phyloP scores from a whole-genome alignment of 2,329 filamentous ascomycete genomes.

The Clonostachys byssicola region DNA sequence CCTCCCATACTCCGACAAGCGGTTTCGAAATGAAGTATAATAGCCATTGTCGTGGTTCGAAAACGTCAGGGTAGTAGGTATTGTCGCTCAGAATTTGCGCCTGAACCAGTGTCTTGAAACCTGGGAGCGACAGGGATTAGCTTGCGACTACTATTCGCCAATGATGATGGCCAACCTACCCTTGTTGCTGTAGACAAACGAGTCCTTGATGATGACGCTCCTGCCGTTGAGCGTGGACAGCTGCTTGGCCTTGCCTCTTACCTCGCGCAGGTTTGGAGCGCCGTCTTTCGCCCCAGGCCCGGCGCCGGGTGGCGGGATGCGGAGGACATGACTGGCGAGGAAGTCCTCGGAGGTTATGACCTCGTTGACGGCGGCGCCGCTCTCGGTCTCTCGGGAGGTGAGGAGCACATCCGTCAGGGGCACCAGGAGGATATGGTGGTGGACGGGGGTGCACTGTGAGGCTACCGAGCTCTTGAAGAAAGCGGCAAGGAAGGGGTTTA shows the following conservation, averaged over 20 bases:
- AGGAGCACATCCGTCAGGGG: constrained; percentile 90
- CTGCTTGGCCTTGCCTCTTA: constrained; percentile 88
- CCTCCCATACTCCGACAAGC: constrained; percentile 78
- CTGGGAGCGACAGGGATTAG: constrained; percentile 35
- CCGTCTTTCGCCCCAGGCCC: constrained; percentile 52
- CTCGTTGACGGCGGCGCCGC: constrained; percentile 71
- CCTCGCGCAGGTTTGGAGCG: constrained; percentile 69
- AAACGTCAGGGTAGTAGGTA: constrained; percentile 84
- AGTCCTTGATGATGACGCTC: constrained; percentile 92
- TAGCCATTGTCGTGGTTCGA: constrained; percentile 90
- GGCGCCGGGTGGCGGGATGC: constrained; percentile 59
- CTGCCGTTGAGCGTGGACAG: constrained; percentile 90
- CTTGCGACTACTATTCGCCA: background rate
- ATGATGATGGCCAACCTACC: constrained; percentile 43
- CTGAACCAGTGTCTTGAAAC: constrained; percentile 88
- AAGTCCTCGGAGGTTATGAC: constrained; percentile 90
- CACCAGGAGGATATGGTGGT: constrained; percentile 91
- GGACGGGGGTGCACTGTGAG: constrained; percentile 84
- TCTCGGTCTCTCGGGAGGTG: constrained; percentile 82
- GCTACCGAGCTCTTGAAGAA: constrained; percentile 97
- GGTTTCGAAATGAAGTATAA: constrained; percentile 94
- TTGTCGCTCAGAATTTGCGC: constrained; percentile 80
- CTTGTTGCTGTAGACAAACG: constrained; percentile 92
- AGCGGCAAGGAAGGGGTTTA: constrained; percentile 97
- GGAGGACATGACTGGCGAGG: constrained; percentile 91